Evolutionary conservation across 106 monocot species (phyloP).

Genomic region (Chionographis japonica): DNA sequence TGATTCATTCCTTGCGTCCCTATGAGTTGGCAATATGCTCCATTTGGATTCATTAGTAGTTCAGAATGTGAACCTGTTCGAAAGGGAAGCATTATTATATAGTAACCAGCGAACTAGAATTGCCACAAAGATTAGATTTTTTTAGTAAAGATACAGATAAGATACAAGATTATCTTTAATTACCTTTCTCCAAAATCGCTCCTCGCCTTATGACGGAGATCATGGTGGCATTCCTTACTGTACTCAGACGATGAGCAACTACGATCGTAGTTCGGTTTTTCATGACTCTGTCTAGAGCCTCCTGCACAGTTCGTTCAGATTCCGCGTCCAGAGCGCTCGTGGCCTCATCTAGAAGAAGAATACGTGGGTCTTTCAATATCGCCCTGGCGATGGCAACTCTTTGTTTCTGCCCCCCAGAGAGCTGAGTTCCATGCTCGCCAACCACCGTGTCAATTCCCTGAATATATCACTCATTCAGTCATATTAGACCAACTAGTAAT

Average conservation of each 20-base stretch:
- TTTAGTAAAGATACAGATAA: slow-evolving; percentile 4
- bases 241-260: no score
- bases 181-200: no score
- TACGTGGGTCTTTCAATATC: slow-evolving; percentile 34
- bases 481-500: no score
- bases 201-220: no score
- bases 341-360: slow-evolving; percentile 37
- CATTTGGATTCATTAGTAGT: slow-evolving; percentile 22
- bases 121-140: not conserved
- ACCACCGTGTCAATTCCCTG: no score
- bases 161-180: not conserved
- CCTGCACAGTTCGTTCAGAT: slow-evolving; percentile 20
- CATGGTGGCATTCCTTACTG: no score
- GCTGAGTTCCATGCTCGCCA: not conserved
- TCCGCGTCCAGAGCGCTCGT: slow-evolving; percentile 32
- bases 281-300: no score
- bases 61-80: slow-evolving; percentile 28
- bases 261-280: no score
- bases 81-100: not conserved
- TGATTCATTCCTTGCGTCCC: slow-evolving; percentile 14
- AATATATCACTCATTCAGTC: no score
- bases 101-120: no score
- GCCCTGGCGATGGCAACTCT: slow-evolving; percentile 50
- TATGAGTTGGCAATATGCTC: slow-evolving; percentile 36
- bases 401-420: slow-evolving; percentile 57